Evolutionary conservation across 192 early-diverging fungal genomes (phyloP), one percentile per base, ranked within the genome.

Genomic region (Coemansia aciculifera): DNA sequence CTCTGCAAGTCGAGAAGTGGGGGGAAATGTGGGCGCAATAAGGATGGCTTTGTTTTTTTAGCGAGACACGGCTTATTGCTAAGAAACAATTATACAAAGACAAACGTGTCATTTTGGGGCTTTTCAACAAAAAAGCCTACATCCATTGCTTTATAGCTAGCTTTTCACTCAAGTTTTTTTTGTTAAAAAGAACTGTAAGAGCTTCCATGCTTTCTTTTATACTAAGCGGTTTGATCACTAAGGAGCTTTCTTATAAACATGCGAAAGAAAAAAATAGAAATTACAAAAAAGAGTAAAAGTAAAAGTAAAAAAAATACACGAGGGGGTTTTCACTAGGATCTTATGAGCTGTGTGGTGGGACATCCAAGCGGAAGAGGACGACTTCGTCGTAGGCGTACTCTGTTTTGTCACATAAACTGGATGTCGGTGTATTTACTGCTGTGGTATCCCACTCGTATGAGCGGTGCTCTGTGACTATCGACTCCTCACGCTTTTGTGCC

Each of bases 281-380:
- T 43, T 34, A 59, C 42, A 64, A 49, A 36, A 37, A 37, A n/a
- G 43, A 63, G 29, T 48, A 9, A 43, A 38, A 43, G 38, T 27
- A 27, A 27, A 38, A 38, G 36, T 3, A 23, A 38, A 3, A 61
- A 9, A 61, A 13, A 61, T 34, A 37, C 23, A 24, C 27, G 27
- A 27, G 27, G 27, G 27, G 27, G 27, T 1, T 32, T 48, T 5
- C 5, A 1, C 1, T 13, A 19, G 21, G 32, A 19, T 44, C 34
- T 56, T 49, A 54, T n/a, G 49, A 54, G 49, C 49, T 38, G 38
- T 54, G 46, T 32, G 32, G 46, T 24, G 49, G 59, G 21, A 60
- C 36, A 60, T 60, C 59, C 34, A 66, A 49, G 10, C 64, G 64
- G 49, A 66, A 66, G 5, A 54, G 19, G 10, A 66, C 64, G 11